Conservation (phyloP, 805 yeast species). For the Candida andamanensis region DNA sequence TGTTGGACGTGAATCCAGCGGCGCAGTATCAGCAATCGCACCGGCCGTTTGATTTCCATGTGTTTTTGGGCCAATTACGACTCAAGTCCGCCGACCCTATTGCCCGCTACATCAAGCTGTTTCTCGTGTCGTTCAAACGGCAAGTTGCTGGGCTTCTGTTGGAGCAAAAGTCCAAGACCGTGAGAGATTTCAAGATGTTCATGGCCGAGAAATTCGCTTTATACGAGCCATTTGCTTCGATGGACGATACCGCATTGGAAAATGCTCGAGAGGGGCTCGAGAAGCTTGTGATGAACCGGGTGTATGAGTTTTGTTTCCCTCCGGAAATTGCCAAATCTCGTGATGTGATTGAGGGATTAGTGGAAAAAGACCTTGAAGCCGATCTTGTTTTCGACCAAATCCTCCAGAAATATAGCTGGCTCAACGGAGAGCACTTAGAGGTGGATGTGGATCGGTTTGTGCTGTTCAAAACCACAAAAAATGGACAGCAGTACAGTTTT, state of each 20-base stretch:
- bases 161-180: slow-evolving; percentile 71
- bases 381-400: slow-evolving; percentile 53
- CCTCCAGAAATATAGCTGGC: slow-evolving; percentile 63
- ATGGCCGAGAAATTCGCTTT: slow-evolving; percentile 56
- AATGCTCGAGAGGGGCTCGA: slow-evolving; percentile 90
- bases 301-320: slow-evolving; percentile 74
- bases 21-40: slow-evolving; percentile 40
- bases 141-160: slow-evolving; percentile 57
- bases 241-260: slow-evolving; percentile 51
- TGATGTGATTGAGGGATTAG: slow-evolving; percentile 30
- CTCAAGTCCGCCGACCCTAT: slow-evolving; percentile 81
- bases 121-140: slow-evolving; percentile 68
- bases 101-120: slow-evolving; percentile 79
- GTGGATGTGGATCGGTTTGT: slow-evolving; percentile 44
- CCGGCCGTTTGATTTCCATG: slow-evolving; percentile 74
- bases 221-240: slow-evolving; percentile 68
- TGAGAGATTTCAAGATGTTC: slow-evolving; percentile 72
- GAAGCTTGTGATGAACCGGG: slow-evolving; percentile 82
- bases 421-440: slow-evolving; percentile 73
- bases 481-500: slow-evolving; percentile 37
- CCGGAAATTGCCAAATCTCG: slow-evolving; percentile 51
- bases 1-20: slow-evolving; percentile 19
- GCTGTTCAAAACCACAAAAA: slow-evolving; percentile 17
- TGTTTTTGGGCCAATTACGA: slow-evolving; percentile 66
- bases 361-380: slow-evolving; percentile 53